Conservation (phyloP, 257 asterid genomes). For the Solanum lignicaule region DNA sequence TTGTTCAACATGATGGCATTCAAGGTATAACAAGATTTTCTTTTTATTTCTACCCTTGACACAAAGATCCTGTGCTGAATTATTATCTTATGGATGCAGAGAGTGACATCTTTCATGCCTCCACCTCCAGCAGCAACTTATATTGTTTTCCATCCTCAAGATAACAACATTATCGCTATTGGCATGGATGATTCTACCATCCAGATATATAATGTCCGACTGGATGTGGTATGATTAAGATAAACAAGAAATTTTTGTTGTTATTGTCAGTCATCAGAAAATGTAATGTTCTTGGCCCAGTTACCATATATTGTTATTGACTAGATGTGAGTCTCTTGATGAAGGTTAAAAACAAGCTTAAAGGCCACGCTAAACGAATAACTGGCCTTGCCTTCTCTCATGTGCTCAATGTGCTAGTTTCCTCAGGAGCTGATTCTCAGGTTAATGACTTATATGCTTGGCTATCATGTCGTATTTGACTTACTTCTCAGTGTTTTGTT, state of each 20-base stretch:
- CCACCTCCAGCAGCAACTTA: slow-evolving; percentile 61
- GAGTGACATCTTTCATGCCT: slow-evolving; percentile 53
- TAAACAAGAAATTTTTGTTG: background rate
- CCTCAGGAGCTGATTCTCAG: slow-evolving; percentile 53
- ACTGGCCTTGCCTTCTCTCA: slow-evolving; percentile 47
- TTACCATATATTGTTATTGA: background rate
- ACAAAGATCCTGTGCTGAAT: background rate
- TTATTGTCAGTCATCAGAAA: background rate
- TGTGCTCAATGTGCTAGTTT: slow-evolving; percentile 30
- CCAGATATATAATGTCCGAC: slow-evolving; percentile 44
- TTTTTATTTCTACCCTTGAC: background rate
- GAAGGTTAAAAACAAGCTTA: slow-evolving; percentile 48
- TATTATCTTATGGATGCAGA: slow-evolving; percentile 19
- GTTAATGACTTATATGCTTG: slow-evolving; percentile 4
- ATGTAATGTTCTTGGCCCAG: background rate
- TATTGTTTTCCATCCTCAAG: slow-evolving; percentile 54
- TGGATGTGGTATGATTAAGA: slow-evolving; percentile 33
- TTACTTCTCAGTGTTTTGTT: background rate
- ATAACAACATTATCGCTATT: slow-evolving; percentile 47
- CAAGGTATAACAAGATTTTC: slow-evolving; percentile 24
- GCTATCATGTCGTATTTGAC: background rate
- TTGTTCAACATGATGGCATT: slow-evolving; percentile 53
- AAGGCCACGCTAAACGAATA: slow-evolving; percentile 36
- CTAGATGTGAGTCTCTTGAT: slow-evolving; percentile 1
- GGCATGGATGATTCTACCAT: slow-evolving; percentile 60